Evolutionary conservation across 345 rosid species (phyloP), one percentile per base, ranked within the genome.

Genomic region (Salix suchowensis): DNA sequence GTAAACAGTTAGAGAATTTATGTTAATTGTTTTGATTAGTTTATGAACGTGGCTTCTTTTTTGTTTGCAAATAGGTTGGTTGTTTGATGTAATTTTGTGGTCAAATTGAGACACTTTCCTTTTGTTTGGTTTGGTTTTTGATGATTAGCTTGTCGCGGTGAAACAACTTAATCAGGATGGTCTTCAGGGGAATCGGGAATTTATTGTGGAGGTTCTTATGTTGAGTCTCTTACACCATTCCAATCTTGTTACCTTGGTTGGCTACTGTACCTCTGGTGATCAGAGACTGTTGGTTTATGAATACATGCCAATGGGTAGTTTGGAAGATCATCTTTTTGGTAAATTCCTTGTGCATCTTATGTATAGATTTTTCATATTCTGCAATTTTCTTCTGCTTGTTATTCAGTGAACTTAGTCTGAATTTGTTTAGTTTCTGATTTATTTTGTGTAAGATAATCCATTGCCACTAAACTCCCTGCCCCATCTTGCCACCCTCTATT

Each of bases 311-410:
- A 87, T 82, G 96, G 99, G 99, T 19, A 96, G 98, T 80, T 77
- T 96, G 85, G 98, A 96, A 90, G 88, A 92, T 82, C 99, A 93
- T 87, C 97, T 96, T 75, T 96, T 85, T 28, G 96, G 99, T 96
- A 87, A 61, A 58, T 80, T 73, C 76, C 74, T 81, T 65, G 2
- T 40, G 26, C 61, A n/a, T 13, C 42, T 4, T 30, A 23, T 26
- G 48, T 69, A 10, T 23, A 52, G 50, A 9, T 39, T 46, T 48
- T 19, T 19, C 10, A 7, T 30, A 50, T 48, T 68, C 54, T 36
- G 5, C 65, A 42, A 3, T n/a, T 6, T 65, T 14, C 36, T 76
- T 2, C 21, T 54, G 5, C 68, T 34, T 12, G 32, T 54, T 52
- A 30, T 40, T 55, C 44, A 19, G 5, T 15, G 40, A 67, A 70